Conservation (phyloP, 345 rosid species). For the Populus deltoides region DNA sequence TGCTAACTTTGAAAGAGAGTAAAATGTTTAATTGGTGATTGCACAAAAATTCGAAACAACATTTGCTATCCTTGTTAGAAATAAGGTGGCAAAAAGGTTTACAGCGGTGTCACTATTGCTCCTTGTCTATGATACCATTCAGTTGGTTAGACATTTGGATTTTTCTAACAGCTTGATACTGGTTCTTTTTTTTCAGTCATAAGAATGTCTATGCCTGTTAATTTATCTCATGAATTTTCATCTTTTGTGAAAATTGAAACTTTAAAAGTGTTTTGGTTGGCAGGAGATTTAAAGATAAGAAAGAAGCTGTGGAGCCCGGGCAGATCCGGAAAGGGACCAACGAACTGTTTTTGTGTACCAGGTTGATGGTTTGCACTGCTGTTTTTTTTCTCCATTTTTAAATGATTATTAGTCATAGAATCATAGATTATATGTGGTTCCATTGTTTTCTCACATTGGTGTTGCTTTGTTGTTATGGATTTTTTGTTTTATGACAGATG, state of each 20-base stretch:
- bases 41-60: not conserved
- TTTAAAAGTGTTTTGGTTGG: slow-evolving; percentile 2
- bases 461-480: not conserved
- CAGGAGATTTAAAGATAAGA: slow-evolving; percentile 83
- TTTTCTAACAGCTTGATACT: not conserved
- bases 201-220: not conserved
- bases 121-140: not conserved
- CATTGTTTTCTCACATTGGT: not conserved
- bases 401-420: not conserved
- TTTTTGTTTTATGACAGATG: slow-evolving; percentile 53
- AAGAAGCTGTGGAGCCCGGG: slow-evolving; percentile 75
- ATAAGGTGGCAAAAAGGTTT: not conserved
- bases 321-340: slow-evolving; percentile 96
- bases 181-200: not conserved
- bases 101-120: not conserved
- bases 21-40: not conserved
- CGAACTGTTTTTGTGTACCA: slow-evolving; percentile 95
- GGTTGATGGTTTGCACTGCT: slow-evolving; percentile 35
- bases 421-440: not conserved
- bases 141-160: not conserved
- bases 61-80: not conserved
- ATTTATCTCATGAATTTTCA: not conserved
- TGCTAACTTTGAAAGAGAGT: not conserved
- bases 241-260: not conserved
- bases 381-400: not conserved